Evolutionary conservation across 1,284 basidiomycete species (phyloP).

Genomic region (Filobasidium uniguttulatum): DNA sequence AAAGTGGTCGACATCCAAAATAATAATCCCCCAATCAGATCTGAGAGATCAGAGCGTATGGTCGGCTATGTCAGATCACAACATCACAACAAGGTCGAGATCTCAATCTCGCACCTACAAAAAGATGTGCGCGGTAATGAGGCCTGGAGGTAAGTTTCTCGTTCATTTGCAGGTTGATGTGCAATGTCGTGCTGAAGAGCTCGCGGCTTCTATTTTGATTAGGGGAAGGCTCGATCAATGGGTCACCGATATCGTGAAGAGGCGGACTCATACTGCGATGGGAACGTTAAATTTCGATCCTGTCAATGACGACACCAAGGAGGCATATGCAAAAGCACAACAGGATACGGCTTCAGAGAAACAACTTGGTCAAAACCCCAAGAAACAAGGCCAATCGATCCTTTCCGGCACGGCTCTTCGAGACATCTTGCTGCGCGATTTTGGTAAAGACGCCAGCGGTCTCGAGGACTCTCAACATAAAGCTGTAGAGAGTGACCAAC

Average conservation of each 20-base stretch:
- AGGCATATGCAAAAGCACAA: constrained; percentile 10
- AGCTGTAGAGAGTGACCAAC: constrained; percentile 23
- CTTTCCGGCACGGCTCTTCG: constrained; percentile 55
- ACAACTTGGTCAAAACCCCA: constrained; percentile 18
- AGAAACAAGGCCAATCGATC: constrained; percentile 36
- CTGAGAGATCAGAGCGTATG: no score
- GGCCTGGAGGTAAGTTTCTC: constrained; percentile 51
- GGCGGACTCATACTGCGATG: constrained; percentile 59
- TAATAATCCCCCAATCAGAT: no score
- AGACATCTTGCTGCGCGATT: constrained; percentile 48
- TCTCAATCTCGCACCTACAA: no score
- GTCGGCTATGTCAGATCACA: no score
- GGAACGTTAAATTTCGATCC: constrained; percentile 48
- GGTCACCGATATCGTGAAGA: constrained; percentile 50
- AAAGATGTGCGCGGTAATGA: no score
- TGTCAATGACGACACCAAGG: constrained; percentile 29
- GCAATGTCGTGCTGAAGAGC: background rate
- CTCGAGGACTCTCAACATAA: no score
- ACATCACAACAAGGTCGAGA: no score
- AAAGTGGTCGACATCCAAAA: background rate
- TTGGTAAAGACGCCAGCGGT: constrained; percentile 31
- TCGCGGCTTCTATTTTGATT: background rate
- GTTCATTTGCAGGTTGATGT: no score
- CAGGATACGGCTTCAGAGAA: background rate
- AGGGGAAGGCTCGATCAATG: constrained; percentile 52